Conservation (phyloP, 208 protist genomes). For the Endotrypanum monterogeii region DNA sequence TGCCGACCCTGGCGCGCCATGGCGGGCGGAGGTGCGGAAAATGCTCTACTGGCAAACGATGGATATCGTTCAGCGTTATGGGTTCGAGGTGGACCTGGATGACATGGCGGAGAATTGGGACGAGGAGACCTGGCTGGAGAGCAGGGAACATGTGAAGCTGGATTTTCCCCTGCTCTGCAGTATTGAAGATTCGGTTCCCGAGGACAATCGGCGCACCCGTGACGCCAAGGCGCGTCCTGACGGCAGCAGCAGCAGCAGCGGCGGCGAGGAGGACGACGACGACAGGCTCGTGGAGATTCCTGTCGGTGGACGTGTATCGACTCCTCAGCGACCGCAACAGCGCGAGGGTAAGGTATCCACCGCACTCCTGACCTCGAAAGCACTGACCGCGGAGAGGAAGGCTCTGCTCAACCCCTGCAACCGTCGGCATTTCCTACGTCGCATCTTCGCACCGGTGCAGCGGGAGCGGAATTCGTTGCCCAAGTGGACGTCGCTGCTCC, state of each 20-base stretch:
- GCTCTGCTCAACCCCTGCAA: slow-evolving; percentile 60
- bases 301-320: not conserved
- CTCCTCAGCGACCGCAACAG: not conserved
- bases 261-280: not conserved
- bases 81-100: slow-evolving; percentile 38
- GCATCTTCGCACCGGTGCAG: slow-evolving; percentile 67
- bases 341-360: not conserved
- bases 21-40: slow-evolving; percentile 21
- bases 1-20: slow-evolving; percentile 27
- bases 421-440: slow-evolving; percentile 58
- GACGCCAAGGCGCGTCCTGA: not conserved
- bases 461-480: slow-evolving; percentile 46
- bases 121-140: not conserved
- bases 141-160: slow-evolving; percentile 23
- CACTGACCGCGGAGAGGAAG: slow-evolving; percentile 2
- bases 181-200: not conserved
- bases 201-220: not conserved
- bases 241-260: not conserved
- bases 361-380: not conserved
- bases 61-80: slow-evolving; percentile 45
- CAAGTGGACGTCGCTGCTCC: slow-evolving; percentile 50
- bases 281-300: not conserved
- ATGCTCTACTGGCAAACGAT: slow-evolving; percentile 65
- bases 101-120: not conserved
- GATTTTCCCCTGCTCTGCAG: slow-evolving; percentile 36